Percentiles rank a stretch among this genome's conserved stretches.
phyloP scores from a whole-genome alignment of 176 grass and related monocot genomes.

The Ampelocalamus luodianensis region DNA sequence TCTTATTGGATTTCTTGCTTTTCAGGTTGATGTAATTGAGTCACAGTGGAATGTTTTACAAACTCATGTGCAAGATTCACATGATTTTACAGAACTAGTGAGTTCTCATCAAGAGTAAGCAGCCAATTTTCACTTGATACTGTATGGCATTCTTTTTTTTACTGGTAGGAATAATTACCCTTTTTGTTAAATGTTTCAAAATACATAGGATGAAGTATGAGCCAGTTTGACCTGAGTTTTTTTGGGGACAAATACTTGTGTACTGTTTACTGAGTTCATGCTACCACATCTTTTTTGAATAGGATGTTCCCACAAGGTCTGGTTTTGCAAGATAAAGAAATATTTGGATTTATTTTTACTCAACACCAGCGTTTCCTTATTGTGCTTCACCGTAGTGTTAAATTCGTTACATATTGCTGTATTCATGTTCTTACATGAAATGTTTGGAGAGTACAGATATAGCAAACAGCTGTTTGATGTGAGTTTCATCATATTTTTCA shows the following conservation, averaged over 20 bases:
- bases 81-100: slow-evolving; percentile 99
- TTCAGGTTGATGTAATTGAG: slow-evolving; percentile 98
- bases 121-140: not conserved
- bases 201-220: not conserved
- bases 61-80: slow-evolving; percentile 93
- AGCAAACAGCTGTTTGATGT: not conserved
- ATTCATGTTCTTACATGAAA: not conserved
- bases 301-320: not conserved
- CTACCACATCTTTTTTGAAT: not conserved
- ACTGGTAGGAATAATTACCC: not conserved
- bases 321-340: not conserved
- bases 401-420: not conserved
- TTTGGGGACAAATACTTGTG: not conserved
- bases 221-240: not conserved
- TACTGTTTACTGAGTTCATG: slow-evolving; percentile 10
- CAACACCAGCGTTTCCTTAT: not conserved
- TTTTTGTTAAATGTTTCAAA: not conserved
- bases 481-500: not conserved
- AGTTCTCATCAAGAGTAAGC: slow-evolving; percentile 97
- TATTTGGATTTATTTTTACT: not conserved
- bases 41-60: slow-evolving; percentile 98
- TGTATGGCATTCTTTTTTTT: slow-evolving; percentile 6
- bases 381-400: not conserved
- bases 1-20: not conserved
- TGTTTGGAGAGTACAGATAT: not conserved